phyloP scores from a whole-genome alignment of 352 stramenopile genomes.

The Pythium sukuiense region DNA sequence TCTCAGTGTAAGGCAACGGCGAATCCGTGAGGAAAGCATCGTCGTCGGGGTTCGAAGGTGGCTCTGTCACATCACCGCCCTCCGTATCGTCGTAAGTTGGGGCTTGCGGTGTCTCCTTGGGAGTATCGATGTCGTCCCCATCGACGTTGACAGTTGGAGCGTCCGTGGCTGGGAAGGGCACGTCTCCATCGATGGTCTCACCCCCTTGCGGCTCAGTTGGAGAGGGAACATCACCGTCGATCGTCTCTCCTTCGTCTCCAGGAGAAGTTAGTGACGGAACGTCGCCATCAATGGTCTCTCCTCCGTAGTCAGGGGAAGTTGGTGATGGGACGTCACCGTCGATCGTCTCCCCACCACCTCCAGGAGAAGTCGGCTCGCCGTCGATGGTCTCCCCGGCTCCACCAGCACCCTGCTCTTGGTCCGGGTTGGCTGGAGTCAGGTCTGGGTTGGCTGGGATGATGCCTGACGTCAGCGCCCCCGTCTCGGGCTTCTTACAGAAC shows the following conservation, averaged over 20 bases:
- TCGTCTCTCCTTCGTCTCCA: background rate
- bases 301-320: background rate
- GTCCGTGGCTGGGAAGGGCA: background rate
- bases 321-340: background rate
- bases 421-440: background rate
- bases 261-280: background rate
- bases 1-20: background rate
- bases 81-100: background rate
- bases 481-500: conserved; percentile 14
- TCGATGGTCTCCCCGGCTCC: background rate
- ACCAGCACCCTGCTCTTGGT: background rate
- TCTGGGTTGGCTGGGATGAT: background rate
- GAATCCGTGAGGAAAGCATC: background rate
- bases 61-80: background rate
- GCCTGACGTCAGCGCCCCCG: background rate
- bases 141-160: background rate
- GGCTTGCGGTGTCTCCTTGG: background rate
- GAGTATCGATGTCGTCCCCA: background rate
- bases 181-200: conserved; percentile 7
- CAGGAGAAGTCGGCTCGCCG: background rate
- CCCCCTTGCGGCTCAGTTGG: no score
- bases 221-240: background rate
- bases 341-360: background rate
- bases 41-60: background rate
- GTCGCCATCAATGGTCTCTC: background rate